phyloP scores from a whole-genome alignment of 495 filamentous ascomycete genomes.

The Podospora australis region DNA sequence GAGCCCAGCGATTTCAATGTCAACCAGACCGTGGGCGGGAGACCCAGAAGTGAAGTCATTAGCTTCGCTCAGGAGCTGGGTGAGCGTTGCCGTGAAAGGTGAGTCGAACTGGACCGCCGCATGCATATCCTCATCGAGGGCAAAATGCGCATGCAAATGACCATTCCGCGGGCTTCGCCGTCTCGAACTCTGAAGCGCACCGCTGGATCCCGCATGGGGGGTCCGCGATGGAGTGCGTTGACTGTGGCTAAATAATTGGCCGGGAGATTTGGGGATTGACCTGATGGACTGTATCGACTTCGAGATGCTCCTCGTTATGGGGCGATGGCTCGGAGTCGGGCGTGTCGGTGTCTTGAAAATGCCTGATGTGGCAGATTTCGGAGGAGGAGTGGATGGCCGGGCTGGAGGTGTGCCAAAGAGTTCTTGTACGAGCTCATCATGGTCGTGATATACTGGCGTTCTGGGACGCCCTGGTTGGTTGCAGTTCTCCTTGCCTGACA shows the following conservation, averaged over 20 bases:
- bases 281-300: slow-evolving; percentile 41
- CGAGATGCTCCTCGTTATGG: slow-evolving; percentile 50
- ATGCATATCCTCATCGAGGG: slow-evolving; percentile 18
- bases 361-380: slow-evolving; percentile 39
- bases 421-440: slow-evolving; percentile 46
- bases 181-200: slow-evolving; percentile 21
- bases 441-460: slow-evolving; percentile 22
- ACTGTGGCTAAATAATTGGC: slow-evolving; percentile 19
- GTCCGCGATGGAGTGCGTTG: slow-evolving; percentile 42
- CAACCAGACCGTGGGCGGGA: slow-evolving; percentile 26
- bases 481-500: slow-evolving; percentile 37
- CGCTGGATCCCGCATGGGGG: slow-evolving; percentile 24
- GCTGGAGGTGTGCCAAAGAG: slow-evolving; percentile 49
- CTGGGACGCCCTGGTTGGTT: slow-evolving; percentile 12
- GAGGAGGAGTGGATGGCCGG: slow-evolving; percentile 58
- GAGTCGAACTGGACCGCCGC: slow-evolving; percentile 34
- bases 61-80: slow-evolving; percentile 52
- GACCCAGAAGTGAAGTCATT: slow-evolving; percentile 38
- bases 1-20: slow-evolving; percentile 34
- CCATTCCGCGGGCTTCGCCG: slow-evolving; percentile 36
- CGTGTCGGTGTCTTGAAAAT: slow-evolving; percentile 52
- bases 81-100: slow-evolving; percentile 55
- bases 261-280: slow-evolving; percentile 30
- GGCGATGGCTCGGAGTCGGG: slow-evolving; percentile 50
- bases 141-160: slow-evolving; percentile 25